Conservation (phyloP, 1,284 basidiomycete genomes). For the Gymnopus androsaceus region DNA sequence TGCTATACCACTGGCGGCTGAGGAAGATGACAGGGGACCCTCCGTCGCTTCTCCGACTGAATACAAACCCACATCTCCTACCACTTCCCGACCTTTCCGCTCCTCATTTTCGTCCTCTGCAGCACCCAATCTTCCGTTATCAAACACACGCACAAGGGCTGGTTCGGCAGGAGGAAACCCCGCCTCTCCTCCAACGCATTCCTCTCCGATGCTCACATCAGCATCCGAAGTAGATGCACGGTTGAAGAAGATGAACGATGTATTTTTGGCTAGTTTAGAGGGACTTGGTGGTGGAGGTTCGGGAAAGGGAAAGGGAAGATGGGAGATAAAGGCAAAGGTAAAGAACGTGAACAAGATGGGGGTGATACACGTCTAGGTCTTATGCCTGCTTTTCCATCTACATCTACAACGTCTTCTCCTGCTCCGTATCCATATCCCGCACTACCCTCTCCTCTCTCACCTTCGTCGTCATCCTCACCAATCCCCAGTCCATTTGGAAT, state of each 20-base stretch:
- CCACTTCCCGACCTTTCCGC: neutral
- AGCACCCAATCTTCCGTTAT: constrained; percentile 1
- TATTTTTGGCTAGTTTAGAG: constrained; percentile 60
- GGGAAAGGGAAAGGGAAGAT: constrained; percentile 13
- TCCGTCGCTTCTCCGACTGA: neutral
- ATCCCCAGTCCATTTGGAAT: too few species aligned
- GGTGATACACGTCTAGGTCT: too few species aligned
- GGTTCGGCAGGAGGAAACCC: constrained; percentile 11
- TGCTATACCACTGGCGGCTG: neutral
- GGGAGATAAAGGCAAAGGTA: neutral
- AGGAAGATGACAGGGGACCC: neutral
- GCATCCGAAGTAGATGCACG: constrained; percentile 64
- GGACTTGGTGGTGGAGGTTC: constrained; percentile 40
- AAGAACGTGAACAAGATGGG: neutral
- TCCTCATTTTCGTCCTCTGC: neutral
- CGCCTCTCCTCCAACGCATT: constrained; percentile 28
- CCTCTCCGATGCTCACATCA: constrained; percentile 56
- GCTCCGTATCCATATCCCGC: too few species aligned
- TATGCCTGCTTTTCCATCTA: too few species aligned
- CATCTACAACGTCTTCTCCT: too few species aligned
- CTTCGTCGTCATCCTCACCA: too few species aligned
- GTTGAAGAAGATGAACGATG: constrained; percentile 63
- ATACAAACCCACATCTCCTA: neutral
- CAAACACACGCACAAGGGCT: constrained; percentile 8
- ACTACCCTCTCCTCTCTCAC: too few species aligned